Conservation (phyloP, 2,329 filamentous ascomycete species). For the Arthrobotrys megalospora region DNA sequence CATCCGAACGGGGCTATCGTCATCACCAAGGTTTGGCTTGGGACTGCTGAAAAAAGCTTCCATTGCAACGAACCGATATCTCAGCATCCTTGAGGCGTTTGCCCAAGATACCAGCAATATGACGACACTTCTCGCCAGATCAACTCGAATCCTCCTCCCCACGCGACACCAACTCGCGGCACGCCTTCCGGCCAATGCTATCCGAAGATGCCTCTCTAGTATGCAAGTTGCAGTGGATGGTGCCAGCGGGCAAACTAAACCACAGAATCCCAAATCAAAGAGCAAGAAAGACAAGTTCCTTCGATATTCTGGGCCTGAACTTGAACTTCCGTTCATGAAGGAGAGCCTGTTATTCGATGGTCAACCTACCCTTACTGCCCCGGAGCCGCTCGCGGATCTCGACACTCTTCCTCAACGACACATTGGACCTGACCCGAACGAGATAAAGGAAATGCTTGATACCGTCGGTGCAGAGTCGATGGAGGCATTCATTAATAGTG, state of each 20-base stretch:
- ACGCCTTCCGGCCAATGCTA: constrained; percentile 18
- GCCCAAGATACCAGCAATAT: constrained; percentile 33
- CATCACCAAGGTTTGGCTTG: not conserved
- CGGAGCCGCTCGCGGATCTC: constrained; percentile 18
- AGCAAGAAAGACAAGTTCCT: not conserved
- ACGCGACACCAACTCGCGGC: constrained; percentile 48
- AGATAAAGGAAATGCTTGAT: constrained; percentile 83
- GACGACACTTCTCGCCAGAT: constrained; percentile 54
- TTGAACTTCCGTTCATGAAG: constrained; percentile 41
- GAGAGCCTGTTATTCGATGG: constrained; percentile 27
- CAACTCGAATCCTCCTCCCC: constrained; percentile 31
- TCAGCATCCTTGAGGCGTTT: constrained; percentile 44
- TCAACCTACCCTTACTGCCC: constrained; percentile 14
- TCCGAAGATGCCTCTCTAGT: constrained; percentile 30
- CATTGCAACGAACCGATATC: not conserved
- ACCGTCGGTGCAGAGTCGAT: constrained; percentile 76
- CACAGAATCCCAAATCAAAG: not conserved
- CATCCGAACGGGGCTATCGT: not conserved
- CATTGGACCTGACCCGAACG: constrained; percentile 83
- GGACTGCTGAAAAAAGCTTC: not conserved
- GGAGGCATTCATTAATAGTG: constrained; percentile 87
- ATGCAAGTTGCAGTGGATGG: not conserved
- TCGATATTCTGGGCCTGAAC: not conserved
- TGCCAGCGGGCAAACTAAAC: not conserved
- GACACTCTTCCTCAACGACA: constrained; percentile 83